Base-by-base conservation (phyloP, 768 basidiomycete genomes). In the Leccinum broughii region DNA sequence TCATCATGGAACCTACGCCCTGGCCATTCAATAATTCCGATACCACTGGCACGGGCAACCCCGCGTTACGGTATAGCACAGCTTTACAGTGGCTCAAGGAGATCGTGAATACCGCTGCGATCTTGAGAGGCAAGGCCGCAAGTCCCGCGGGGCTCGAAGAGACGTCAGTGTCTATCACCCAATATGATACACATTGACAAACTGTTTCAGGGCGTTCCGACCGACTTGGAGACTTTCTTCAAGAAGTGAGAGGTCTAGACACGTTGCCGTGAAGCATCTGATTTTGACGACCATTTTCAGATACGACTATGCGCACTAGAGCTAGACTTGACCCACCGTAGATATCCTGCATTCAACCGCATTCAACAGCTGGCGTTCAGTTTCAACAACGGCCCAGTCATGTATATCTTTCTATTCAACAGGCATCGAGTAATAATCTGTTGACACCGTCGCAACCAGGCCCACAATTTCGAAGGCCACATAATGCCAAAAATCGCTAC, bases 61-160 rank as follows among this genome's bases (percentile, higher is more conserved):
- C 50, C 6, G 51, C 78, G 3, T 74, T 99, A 26, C 26, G 26
- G 35, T 89, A 97, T 71, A 73, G 76, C 11, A 77, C 92, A 20
- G 95, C 95, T 3, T 75, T 98, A 37, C 80, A 84, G 52, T 99
- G 97, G 97, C 79, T 98, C 46, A 85, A 81, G 64, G 88, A 91
- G 97, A 99, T 66, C 81, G 92, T 49, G 83, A 87, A 50, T 72
- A 83, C 56, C 81, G 90, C 22, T 80, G 78, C 15, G 77, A 80
- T 67, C 77, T 88, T 34, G 85, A 91, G 75, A 77, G 75, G 57
- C 67, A 77, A 34, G 85, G 86, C 26, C 73, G 81, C 71, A 88
- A 86, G 76, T 74, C 75, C 49, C 73, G 85, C 30, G 92, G 93
- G 34, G 84, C 88, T 44, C 80, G 83, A 54, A 77, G 71, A 65